Conservation (phyloP, 371 early-diverging fungal genomes). For the Mucor piriformis region DNA sequence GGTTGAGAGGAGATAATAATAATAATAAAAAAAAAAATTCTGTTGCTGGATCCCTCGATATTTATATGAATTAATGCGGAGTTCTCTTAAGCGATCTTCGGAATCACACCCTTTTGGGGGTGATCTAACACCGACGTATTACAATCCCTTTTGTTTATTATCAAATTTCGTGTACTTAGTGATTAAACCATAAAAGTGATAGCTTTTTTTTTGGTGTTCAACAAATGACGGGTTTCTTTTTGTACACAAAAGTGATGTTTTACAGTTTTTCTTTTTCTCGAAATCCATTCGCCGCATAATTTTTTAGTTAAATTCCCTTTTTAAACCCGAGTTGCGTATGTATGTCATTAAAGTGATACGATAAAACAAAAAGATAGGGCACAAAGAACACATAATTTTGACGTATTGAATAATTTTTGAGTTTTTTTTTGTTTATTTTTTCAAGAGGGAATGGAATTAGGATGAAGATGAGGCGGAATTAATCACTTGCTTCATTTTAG, state of each 20-base stretch:
- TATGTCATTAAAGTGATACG: not conserved
- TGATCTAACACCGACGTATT: too few relatives aligned
- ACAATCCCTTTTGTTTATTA: not conserved
- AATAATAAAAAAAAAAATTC: not conserved
- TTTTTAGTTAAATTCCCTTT: not conserved
- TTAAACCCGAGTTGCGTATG: not conserved
- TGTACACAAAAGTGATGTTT: too few relatives aligned
- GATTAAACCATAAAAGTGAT: too few relatives aligned
- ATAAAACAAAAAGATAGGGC: not conserved
- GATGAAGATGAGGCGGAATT: slow-evolving; percentile 31
- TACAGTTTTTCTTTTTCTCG: too few relatives aligned
- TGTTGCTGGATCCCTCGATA: not conserved
- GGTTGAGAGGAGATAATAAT: not conserved
- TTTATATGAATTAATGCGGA: not conserved
- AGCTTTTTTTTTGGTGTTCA: too few relatives aligned
- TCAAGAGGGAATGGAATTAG: not conserved
- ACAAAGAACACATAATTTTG: slow-evolving; percentile 11
- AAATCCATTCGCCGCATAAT: not conserved
- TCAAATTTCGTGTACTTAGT: too few relatives aligned
- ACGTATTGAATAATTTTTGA: not conserved
- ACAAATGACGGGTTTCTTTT: too few relatives aligned
- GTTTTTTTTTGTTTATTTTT: not conserved
- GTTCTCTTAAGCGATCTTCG: too few relatives aligned
- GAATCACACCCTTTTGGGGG: too few relatives aligned
- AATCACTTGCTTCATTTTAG: slow-evolving; percentile 56